Base-by-base conservation (phyloP, 306 rosid genomes). In the Senna siamea region DNA sequence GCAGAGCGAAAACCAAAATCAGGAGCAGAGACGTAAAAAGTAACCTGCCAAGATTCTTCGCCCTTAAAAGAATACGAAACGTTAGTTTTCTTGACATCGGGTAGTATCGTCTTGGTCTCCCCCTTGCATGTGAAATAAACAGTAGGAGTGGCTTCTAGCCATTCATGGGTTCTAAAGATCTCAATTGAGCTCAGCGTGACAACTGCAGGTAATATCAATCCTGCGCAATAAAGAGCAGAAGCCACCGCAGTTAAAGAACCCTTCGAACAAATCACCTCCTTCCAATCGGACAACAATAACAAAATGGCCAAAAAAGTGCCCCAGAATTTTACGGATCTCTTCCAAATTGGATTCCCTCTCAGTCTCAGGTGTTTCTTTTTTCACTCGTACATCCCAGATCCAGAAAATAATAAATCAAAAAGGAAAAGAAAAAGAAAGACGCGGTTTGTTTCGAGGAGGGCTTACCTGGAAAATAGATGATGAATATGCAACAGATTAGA, bases 31-130 rank as follows among this genome's bases (percentile, higher is more conserved):
- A 35, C 11, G 20, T 4, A 17, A 30, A n/a, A 50, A 10, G 71
- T 8, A 70, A 91, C 99, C 99, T 92, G 97, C 99, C 97, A 94
- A 84, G 99, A 94, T 81, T 94, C 99, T 84, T 94, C 81, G 63
- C 92, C 91, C 69, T 77, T 87, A 74, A 94, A 94, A 55, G 80
- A 37, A 76, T 92, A 94, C 5, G 76, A 18, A 32, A 81, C 84
- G 50, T 83, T 72, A 0, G 70, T 54, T 73, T 88, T 77, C 83
- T 84, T 82, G 20, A 94, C 87, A 75, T 94, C 95, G 26, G 96
- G 99, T 79, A 94, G 72, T 2, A 15, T 5, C 35, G 90, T 88
- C 76, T 70, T 84, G 86, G 83, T 94, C 66, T 86, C 99, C 10
- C 78, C 90, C 68, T 60, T 82, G 79, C 99, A 94, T 3, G 2